These are phyloP conservation scores for Aethionema arabicum DNA, from an alignment of 345 rosid genomes.

Conservation along the genomic window DNA sequence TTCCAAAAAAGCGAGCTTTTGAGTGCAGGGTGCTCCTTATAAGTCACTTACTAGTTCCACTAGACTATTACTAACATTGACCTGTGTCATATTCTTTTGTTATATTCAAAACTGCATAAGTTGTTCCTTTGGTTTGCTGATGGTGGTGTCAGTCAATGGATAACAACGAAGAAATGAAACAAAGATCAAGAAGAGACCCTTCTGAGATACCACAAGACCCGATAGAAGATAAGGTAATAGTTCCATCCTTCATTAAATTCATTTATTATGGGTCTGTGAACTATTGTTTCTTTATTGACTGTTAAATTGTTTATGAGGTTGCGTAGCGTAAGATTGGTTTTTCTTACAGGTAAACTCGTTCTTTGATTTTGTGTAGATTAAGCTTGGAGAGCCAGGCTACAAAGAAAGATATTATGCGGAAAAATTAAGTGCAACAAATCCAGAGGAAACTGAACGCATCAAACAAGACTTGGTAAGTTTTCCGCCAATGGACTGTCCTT, in stretches of 20 bases:
- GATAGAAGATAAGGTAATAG: conserved; percentile 64
- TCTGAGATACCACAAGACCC: conserved; percentile 61
- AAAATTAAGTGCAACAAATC: conserved; percentile 65
- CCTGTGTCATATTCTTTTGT: neutral
- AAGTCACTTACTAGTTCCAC: conserved; percentile 17
- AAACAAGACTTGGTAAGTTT: conserved; percentile 74
- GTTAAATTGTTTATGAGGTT: conserved; percentile 3
- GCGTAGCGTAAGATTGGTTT: neutral
- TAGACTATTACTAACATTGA: neutral
- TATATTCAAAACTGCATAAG: conserved; percentile 8
- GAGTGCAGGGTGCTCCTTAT: conserved; percentile 2
- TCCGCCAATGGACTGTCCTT: conserved; percentile 1
- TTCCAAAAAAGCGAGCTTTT: conserved; percentile 16
- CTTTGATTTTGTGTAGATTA: conserved; percentile 50
- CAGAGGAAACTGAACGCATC: conserved; percentile 58
- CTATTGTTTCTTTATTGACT: conserved; percentile 8
- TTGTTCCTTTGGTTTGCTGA: conserved; percentile 24
- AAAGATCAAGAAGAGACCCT: conserved; percentile 67
- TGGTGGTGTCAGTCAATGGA: conserved; percentile 57
- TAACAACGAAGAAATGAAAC: conserved; percentile 72
- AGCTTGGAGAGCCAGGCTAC: conserved; percentile 93
- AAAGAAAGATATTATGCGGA: conserved; percentile 90
- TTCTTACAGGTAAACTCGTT: neutral
- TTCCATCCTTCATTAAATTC: neutral
- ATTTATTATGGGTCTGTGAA: neutral